Conservation (phyloP, 1,139 yeast genomes). For the Saccharomyces hybrid region DNA sequence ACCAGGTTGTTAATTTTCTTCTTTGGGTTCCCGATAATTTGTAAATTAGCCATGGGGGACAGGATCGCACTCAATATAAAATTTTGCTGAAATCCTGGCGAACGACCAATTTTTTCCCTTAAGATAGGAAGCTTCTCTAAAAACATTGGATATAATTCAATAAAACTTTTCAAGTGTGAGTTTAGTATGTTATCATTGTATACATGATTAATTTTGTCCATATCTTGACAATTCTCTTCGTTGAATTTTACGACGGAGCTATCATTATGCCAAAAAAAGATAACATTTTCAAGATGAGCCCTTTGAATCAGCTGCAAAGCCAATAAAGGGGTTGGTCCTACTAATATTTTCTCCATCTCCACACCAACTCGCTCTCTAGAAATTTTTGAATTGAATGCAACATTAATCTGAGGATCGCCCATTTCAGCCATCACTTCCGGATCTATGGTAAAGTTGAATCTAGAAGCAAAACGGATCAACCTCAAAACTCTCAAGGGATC, state of each 20-base stretch:
- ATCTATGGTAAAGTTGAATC: slow-evolving; percentile 64
- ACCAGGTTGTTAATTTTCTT: slow-evolving; percentile 22
- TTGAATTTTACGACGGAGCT: slow-evolving; percentile 18
- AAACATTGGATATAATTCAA: slow-evolving; percentile 9
- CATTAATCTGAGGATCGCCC: slow-evolving; percentile 50
- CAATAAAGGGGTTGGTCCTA: slow-evolving; percentile 53
- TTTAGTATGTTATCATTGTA: slow-evolving; percentile 14
- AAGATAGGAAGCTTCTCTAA: slow-evolving; percentile 7
- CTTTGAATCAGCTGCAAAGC: slow-evolving; percentile 56
- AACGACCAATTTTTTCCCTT: slow-evolving; percentile 5
- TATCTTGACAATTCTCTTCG: slow-evolving; percentile 9
- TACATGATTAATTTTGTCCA: slow-evolving; percentile 10
- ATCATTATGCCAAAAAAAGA: slow-evolving; percentile 40
- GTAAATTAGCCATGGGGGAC: slow-evolving; percentile 19
- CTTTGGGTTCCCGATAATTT: slow-evolving; percentile 23
- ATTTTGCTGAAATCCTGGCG: slow-evolving; percentile 15
- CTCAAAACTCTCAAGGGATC: slow-evolving; percentile 89
- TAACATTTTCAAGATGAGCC: slow-evolving; percentile 49
- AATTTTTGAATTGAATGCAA: slow-evolving; percentile 61
- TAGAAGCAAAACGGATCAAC: slow-evolving; percentile 75
- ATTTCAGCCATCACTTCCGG: slow-evolving; percentile 55
- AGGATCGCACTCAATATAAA: slow-evolving; percentile 20
- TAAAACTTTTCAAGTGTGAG: slow-evolving; percentile 14
- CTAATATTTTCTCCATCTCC: slow-evolving; percentile 69
- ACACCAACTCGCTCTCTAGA: slow-evolving; percentile 87